Percentiles rank a stretch among this genome's conserved stretches.
phyloP scores from a whole-genome alignment of 768 basidiomycete genomes.

The Tulasnella sp. region DNA sequence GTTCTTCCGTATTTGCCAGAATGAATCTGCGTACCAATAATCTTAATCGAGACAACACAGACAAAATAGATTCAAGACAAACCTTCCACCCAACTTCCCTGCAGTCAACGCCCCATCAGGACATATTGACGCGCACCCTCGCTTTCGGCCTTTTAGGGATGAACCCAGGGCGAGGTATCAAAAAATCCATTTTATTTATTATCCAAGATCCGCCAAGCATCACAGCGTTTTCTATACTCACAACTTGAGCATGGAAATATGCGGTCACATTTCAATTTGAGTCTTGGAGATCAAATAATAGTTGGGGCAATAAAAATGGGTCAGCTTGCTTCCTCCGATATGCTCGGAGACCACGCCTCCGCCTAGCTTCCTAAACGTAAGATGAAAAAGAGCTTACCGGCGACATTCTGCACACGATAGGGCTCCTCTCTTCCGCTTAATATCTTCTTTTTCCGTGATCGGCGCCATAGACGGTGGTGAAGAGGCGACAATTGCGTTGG shows the following conservation, averaged over 20 bases:
- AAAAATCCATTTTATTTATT: neutral
- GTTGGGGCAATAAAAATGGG: neutral
- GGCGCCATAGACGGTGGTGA: constrained; percentile 1
- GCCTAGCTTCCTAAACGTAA: neutral
- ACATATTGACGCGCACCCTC: constrained; percentile 18
- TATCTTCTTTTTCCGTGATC: neutral
- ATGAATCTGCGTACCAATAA: constrained; percentile 16
- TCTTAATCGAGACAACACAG: neutral
- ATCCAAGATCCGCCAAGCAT: neutral
- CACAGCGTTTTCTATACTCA: constrained; percentile 1
- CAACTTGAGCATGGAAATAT: constrained; percentile 17
- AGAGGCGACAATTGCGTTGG: no score
- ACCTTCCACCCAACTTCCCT: constrained; percentile 14
- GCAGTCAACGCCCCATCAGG: constrained; percentile 17
- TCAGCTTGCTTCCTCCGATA: constrained; percentile 4
- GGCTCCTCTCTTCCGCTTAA: constrained; percentile 8
- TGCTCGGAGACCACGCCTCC: constrained; percentile 7
- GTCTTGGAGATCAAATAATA: neutral
- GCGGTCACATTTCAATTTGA: constrained; percentile 18
- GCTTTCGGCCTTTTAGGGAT: constrained; percentile 12
- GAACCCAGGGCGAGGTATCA: neutral
- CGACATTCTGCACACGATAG: constrained; percentile 18
- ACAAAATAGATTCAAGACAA: neutral
- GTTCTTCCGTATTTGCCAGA: constrained; percentile 19
- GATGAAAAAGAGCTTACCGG: constrained; percentile 8